phyloP scores from a whole-genome alignment of 345 rosid species.

The Noccaea bulbosa region DNA sequence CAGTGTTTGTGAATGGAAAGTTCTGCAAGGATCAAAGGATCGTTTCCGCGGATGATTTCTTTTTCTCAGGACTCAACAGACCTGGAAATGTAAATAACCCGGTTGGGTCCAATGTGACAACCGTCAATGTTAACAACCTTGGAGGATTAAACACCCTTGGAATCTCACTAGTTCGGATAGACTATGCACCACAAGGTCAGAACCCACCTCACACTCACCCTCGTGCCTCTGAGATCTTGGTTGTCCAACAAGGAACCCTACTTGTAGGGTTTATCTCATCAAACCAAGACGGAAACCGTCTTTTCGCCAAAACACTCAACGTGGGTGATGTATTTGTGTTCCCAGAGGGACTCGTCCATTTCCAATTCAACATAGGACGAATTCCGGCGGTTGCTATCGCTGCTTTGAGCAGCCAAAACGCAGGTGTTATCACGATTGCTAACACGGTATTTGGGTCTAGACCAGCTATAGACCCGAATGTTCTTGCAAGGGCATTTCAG shows the following conservation, averaged over 20 bases:
- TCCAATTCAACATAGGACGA: slow-evolving; percentile 46
- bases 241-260: slow-evolving; percentile 46
- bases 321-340: slow-evolving; percentile 42
- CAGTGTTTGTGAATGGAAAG: slow-evolving; percentile 40
- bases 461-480: slow-evolving; percentile 32
- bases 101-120: slow-evolving; percentile 26
- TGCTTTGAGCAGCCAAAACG: slow-evolving; percentile 38
- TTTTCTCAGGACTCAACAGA: slow-evolving; percentile 18
- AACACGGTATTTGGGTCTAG: slow-evolving; percentile 41
- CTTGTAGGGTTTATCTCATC: slow-evolving; percentile 51
- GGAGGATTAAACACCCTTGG: slow-evolving; percentile 43
- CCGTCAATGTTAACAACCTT: slow-evolving; percentile 41
- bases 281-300: slow-evolving; percentile 43
- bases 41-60: slow-evolving; percentile 28
- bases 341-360: slow-evolving; percentile 46
- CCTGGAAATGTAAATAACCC: slow-evolving; percentile 27
- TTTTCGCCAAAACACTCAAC: slow-evolving; percentile 31
- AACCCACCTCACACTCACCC: slow-evolving; percentile 43
- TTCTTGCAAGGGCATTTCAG: slow-evolving; percentile 36
- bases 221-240: slow-evolving; percentile 31
- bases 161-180: slow-evolving; percentile 38
- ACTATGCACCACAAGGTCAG: slow-evolving; percentile 42
- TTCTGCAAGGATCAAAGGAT: slow-evolving; percentile 37
- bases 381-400: slow-evolving; percentile 40
- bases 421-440: slow-evolving; percentile 38